Conservation (phyloP, 768 basidiomycete species). For the Amanita fuliginea region DNA sequence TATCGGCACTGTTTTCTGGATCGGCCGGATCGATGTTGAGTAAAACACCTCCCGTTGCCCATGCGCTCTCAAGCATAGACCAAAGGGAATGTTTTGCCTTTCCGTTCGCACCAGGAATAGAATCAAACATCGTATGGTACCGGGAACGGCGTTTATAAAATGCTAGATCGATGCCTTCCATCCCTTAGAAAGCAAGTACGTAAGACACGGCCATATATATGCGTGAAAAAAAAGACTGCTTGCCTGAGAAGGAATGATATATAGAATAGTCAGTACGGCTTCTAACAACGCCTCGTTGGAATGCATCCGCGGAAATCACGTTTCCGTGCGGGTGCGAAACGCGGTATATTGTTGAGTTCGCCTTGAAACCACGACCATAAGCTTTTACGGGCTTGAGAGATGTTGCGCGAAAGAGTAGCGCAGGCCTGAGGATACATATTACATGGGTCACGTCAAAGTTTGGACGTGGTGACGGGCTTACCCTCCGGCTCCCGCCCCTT, state of each 20-base stretch:
- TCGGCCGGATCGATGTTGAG: constrained; percentile 29
- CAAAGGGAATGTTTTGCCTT: constrained; percentile 44
- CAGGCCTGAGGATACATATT: constrained; percentile 36
- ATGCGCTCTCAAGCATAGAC: constrained; percentile 66
- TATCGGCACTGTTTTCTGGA: constrained; percentile 9
- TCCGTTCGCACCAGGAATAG: constrained; percentile 46
- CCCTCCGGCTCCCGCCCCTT: constrained; percentile 76
- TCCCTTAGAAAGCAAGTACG: constrained; percentile 18
- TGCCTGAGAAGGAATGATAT: constrained; percentile 29
- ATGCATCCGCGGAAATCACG: constrained; percentile 58
- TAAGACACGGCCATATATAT: background rate
- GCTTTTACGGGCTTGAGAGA: constrained; percentile 44
- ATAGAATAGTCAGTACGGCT: constrained; percentile 69
- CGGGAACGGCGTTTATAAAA: constrained; percentile 66
- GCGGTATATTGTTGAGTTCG: constrained; percentile 10
- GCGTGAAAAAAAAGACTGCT: background rate
- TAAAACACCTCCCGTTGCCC: constrained; percentile 43
- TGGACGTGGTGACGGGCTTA: constrained; percentile 18
- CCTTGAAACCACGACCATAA: constrained; percentile 22
- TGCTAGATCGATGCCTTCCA: constrained; percentile 69
- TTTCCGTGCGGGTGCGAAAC: constrained; percentile 66
- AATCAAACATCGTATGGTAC: constrained; percentile 72
- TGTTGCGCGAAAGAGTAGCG: constrained; percentile 66
- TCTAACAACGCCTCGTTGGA: constrained; percentile 50
- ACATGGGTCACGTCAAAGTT: background rate